Conservation (phyloP, 2,329 filamentous ascomycete species). For the Cytospora mali region DNA sequence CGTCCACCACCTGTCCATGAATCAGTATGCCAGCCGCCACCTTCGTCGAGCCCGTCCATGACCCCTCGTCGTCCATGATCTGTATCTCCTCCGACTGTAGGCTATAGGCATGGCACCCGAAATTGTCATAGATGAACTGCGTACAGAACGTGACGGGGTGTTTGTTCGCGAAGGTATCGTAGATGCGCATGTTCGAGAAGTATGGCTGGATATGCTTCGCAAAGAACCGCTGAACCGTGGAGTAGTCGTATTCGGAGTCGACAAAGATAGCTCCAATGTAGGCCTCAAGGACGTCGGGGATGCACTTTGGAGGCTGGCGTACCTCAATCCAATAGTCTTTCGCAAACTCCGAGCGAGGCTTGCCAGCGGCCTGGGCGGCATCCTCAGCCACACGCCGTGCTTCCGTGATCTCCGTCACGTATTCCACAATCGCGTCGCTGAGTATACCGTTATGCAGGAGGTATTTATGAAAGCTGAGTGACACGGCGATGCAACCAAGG, state of each 20-base stretch:
- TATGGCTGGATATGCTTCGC: slow-evolving; percentile 71
- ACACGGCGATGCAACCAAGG: slow-evolving; percentile 77
- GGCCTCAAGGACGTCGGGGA: slow-evolving; percentile 87
- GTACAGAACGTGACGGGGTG: slow-evolving; percentile 79
- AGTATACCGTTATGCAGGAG: slow-evolving; percentile 58
- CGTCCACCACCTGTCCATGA: slow-evolving; percentile 69
- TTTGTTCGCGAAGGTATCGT: slow-evolving; percentile 83
- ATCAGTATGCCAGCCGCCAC: slow-evolving; percentile 76
- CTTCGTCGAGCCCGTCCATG: slow-evolving; percentile 38
- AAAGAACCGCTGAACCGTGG: slow-evolving; percentile 76
- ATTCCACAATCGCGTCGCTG: slow-evolving; percentile 52
- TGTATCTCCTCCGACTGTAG: slow-evolving; percentile 56
- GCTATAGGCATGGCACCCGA: slow-evolving; percentile 65
- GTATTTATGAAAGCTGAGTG: slow-evolving; percentile 75
- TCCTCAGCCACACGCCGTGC: slow-evolving; percentile 40
- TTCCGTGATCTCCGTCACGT: slow-evolving; percentile 59
- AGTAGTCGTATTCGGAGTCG: slow-evolving; percentile 79
- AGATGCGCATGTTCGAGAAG: slow-evolving; percentile 84
- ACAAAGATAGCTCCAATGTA: slow-evolving; percentile 91
- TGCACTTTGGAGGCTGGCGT: slow-evolving; percentile 68
- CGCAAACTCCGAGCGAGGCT: slow-evolving; percentile 44
- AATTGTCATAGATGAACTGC: slow-evolving; percentile 63
- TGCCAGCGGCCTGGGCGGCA: slow-evolving; percentile 39
- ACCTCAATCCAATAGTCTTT: slow-evolving; percentile 71
- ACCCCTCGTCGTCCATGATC: slow-evolving; percentile 34